A percentile compares a stretch with the other conserved stretches of the same genome.
Evolutionary conservation across 176 grass and related monocot genomes (phyloP).

Genomic region (Chloris gayana): DNA sequence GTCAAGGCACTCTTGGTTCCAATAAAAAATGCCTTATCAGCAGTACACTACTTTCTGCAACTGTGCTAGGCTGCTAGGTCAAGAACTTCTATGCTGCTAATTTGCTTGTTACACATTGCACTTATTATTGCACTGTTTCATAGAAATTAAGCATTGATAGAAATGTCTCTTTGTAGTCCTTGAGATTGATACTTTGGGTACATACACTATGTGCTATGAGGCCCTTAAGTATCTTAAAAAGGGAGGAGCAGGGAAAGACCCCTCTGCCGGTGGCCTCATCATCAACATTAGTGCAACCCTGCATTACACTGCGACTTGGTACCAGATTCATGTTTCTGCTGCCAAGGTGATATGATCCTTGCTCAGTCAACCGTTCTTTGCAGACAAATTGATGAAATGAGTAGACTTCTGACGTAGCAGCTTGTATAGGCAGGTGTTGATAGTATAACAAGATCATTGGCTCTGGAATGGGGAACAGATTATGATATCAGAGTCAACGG

Average conservation of each 20-base stretch:
- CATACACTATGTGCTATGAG: slow-evolving; percentile 88
- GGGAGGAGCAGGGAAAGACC: slow-evolving; percentile 57
- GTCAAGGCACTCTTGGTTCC: neutral
- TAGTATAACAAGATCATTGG: slow-evolving; percentile 87
- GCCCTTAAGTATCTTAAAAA: slow-evolving; percentile 83
- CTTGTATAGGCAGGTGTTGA: slow-evolving; percentile 84
- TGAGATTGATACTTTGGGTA: slow-evolving; percentile 88
- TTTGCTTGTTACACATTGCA: neutral
- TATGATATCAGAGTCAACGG: slow-evolving; percentile 90
- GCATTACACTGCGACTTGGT: slow-evolving; percentile 91
- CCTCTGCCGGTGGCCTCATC: slow-evolving; percentile 67
- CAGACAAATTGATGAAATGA: slow-evolving; percentile 11
- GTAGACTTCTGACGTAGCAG: slow-evolving; percentile 2
- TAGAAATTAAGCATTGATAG: slow-evolving; percentile 20
- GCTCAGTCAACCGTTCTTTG: neutral
- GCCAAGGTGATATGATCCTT: slow-evolving; percentile 63
- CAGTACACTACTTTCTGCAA: neutral
- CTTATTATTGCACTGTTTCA: neutral
- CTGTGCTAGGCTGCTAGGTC: slow-evolving; percentile 10
- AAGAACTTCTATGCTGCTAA: neutral
- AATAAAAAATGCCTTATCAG: neutral
- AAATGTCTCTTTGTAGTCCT: slow-evolving; percentile 53
- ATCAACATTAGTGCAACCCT: slow-evolving; percentile 89
- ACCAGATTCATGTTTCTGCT: slow-evolving; percentile 88
- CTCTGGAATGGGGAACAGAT: slow-evolving; percentile 95